A percentile compares a stretch with the other conserved stretches of the same genome.
Evolutionary conservation across 23 red algal species (phyloP).

Genomic region (Rhodosorus marinus): DNA sequence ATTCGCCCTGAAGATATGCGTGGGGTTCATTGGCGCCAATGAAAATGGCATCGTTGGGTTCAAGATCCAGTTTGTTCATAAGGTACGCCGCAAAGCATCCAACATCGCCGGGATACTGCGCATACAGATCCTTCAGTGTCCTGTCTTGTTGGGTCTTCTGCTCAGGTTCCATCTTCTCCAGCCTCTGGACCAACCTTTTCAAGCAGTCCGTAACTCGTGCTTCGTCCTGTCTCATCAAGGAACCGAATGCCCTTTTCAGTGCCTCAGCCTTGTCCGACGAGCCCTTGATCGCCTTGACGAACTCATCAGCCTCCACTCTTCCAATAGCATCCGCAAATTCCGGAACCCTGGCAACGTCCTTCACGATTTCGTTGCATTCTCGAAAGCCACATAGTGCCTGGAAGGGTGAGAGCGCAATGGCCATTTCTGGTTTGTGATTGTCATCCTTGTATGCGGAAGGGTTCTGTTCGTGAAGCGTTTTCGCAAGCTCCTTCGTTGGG

Average conservation of each 20-base stretch:
- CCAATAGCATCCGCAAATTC: constrained; percentile 8
- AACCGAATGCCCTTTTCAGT: neutral
- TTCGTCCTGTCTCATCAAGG: constrained; percentile 20
- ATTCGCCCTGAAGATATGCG: constrained; percentile 76
- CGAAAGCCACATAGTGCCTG: constrained; percentile 56
- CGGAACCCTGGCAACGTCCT: constrained; percentile 10
- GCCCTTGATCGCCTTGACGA: neutral
- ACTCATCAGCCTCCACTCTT: neutral
- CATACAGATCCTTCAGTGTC: constrained; percentile 19
- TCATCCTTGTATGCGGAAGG: constrained; percentile 71
- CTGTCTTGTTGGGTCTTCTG: neutral
- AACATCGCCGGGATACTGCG: constrained; percentile 60
- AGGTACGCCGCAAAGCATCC: constrained; percentile 76
- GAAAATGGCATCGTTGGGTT: constrained; percentile 66
- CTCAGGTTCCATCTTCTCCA: constrained; percentile 1
- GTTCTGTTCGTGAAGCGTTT: constrained; percentile 19
- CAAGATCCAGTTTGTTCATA: constrained; percentile 58
- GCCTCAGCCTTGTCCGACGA: constrained; percentile 6
- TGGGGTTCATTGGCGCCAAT: constrained; percentile 95
- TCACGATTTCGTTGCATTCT: constrained; percentile 29
- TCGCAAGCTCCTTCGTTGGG: constrained; percentile 33
- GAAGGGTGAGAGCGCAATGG: constrained; percentile 23
- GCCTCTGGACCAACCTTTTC: neutral
- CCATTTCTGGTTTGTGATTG: constrained; percentile 98
- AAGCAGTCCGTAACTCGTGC: constrained; percentile 25